Percentiles rank a stretch among this genome's conserved stretches.
phyloP scores from a whole-genome alignment of 106 monocot species.

The Chionographis japonica region DNA sequence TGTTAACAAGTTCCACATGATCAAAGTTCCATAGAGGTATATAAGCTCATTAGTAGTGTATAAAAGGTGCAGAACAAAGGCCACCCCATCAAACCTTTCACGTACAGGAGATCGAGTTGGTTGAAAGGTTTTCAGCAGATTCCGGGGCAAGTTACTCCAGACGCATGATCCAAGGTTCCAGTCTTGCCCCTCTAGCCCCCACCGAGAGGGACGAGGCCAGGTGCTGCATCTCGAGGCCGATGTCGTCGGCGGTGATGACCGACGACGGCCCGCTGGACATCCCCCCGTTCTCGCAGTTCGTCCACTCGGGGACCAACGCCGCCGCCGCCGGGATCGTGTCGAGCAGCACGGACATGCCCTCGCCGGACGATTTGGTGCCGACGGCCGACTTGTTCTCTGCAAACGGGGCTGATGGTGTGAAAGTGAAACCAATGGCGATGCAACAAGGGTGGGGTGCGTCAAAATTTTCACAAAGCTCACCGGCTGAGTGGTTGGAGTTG shows the following conservation, averaged over 20 bases:
- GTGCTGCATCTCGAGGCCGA: conserved; percentile 33
- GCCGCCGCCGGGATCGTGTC: conserved; percentile 24
- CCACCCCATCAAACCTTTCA: too few relatives aligned
- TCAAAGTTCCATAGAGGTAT: too few relatives aligned
- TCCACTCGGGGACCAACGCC: neutral
- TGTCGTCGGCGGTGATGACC: conserved; percentile 27
- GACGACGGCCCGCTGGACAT: conserved; percentile 40
- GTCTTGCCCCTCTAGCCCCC: conserved; percentile 18
- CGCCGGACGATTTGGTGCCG: neutral
- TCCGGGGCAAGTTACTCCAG: conserved; percentile 30
- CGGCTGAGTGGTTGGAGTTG: too few relatives aligned
- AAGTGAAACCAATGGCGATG: neutral
- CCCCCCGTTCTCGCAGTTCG: conserved; percentile 14
- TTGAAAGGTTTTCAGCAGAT: conserved; percentile 6
- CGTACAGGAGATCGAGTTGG: too few relatives aligned
- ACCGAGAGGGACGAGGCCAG: conserved; percentile 11
- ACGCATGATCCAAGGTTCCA: conserved; percentile 28
- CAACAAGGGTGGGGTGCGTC: neutral
- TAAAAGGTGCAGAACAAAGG: too few relatives aligned
- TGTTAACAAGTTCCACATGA: too few relatives aligned
- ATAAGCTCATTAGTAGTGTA: too few relatives aligned
- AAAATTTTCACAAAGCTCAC: too few relatives aligned
- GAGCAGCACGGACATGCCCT: conserved; percentile 28
- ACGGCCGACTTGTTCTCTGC: conserved; percentile 13
- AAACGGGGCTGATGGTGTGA: conserved; percentile 4